A percentile compares a stretch with the other conserved stretches of the same genome.
phyloP scores from a whole-genome alignment of 768 basidiomycete species.

The Lyophyllum shimeji region DNA sequence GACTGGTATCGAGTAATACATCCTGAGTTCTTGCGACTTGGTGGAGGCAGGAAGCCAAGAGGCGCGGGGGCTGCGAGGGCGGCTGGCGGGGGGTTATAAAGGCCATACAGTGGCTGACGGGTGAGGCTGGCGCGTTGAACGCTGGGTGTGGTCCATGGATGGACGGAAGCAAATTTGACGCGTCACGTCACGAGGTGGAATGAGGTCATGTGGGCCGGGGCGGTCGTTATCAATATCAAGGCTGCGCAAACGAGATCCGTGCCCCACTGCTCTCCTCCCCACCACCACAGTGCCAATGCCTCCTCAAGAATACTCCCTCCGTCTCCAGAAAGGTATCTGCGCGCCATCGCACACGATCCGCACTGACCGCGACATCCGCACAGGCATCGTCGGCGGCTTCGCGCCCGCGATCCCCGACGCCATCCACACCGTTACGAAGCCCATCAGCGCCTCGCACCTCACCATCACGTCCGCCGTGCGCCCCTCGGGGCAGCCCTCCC shows the following conservation, averaged over 20 bases:
- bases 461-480: constrained; percentile 48
- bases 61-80: no score
- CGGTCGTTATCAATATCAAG: neutral
- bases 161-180: no score
- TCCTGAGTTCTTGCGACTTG: no score
- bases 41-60: no score
- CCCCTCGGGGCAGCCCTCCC: constrained; percentile 42
- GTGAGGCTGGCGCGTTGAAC: no score
- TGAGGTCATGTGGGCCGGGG: neutral
- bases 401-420: constrained; percentile 63
- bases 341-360: neutral
- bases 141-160: no score
- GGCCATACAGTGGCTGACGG: no score
- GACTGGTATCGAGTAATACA: no score
- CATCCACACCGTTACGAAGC: constrained; percentile 50
- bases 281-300: constrained; percentile 34
- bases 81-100: no score
- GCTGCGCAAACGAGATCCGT: neutral
- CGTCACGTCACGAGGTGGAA: neutral
- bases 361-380: neutral
- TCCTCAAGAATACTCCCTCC: constrained; percentile 51
- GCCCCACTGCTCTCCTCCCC: neutral
- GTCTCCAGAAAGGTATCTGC: constrained; percentile 59
- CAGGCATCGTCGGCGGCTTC: constrained; percentile 79
- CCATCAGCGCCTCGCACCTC: constrained; percentile 34